Conservation (phyloP, 345 rosid genomes). For the Stellera chamaejasme region DNA sequence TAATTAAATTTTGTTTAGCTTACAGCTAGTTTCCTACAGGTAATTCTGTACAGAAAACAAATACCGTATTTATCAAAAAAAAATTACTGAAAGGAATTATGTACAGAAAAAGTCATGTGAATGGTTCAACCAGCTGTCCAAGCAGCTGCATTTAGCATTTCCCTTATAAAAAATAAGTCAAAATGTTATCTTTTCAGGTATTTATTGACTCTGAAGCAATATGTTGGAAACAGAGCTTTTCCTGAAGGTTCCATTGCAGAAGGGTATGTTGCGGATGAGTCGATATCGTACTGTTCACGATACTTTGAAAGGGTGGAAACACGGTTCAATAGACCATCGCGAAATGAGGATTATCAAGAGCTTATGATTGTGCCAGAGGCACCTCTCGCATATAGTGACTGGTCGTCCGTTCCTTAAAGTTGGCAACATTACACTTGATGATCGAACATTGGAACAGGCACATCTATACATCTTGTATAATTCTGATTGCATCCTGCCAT, state of each 20-base stretch:
- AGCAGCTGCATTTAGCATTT: too few relatives aligned
- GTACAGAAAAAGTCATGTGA: too few relatives aligned
- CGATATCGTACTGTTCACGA: neutral
- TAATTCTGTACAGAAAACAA: too few relatives aligned
- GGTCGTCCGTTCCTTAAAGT: neutral
- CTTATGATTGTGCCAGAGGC: neutral
- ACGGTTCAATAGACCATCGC: neutral
- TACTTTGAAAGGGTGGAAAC: neutral
- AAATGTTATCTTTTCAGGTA: too few relatives aligned
- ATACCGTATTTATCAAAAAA: too few relatives aligned
- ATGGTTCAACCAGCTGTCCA: too few relatives aligned
- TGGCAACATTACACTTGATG: neutral
- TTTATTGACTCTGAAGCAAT: neutral
- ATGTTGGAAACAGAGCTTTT: neutral
- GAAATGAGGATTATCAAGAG: neutral
- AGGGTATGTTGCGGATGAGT: neutral
- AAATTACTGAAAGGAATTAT: too few relatives aligned
- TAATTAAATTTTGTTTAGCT: too few relatives aligned
- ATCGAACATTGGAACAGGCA: neutral
- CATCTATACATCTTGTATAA: slow-evolving; percentile 3
- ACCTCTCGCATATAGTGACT: too few relatives aligned
- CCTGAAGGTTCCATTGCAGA: neutral
- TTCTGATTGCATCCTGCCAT: neutral
- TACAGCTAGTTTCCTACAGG: too few relatives aligned
- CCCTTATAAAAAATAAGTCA: too few relatives aligned